Base-by-base conservation (phyloP, 148 eudicot species). In the Vaccinium vitisidaea region DNA sequence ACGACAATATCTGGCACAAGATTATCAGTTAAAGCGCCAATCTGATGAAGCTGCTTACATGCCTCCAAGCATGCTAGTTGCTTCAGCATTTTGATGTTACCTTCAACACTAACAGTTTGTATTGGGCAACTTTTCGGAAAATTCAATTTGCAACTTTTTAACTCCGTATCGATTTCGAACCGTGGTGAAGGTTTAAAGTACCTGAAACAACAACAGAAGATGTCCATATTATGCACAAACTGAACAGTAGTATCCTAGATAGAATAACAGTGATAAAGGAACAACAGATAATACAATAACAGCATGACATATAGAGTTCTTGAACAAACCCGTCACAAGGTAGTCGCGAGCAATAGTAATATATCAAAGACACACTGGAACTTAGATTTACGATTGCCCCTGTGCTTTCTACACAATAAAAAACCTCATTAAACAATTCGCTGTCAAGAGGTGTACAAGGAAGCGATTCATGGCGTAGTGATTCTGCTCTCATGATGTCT, bases 301-400 rank as follows among this genome's bases (percentile, higher is more conserved):
- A 74, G 49, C 58, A 77, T 53, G 11, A 82, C 76, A 14, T 36
- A 67, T 32, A 80, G 25, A 63, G 19, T 75, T 27, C 48, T 53
- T 39, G 79, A 84, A 84, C 90, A 88, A 91, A 97, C 98, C 95
- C 92, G 36, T 97, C 99, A 53, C 95, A 91, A 59, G 99, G 99
- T 39, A 97, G 93, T 25, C 94, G 87, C 21, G 99, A 93, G 89
- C 99, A 97, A 81, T 95, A 97, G 86, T 90, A 93, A 86, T 95
- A 83, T 74, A 94, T 80, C 83, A 95, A 83, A 53, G 85, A 70
- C 50, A 95, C 94, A 80, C 99, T 93, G 8, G 92, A 92, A 52
- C 90, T 92, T 83, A 95, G 84, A 14, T 91, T 94, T 53, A 97
- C 94, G 2, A 85, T 80, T 13, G 99, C 98, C 71, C 98, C 98